phyloP scores from a whole-genome alignment of 2,329 filamentous ascomycete genomes.

The Uncinocarpus reesii region DNA sequence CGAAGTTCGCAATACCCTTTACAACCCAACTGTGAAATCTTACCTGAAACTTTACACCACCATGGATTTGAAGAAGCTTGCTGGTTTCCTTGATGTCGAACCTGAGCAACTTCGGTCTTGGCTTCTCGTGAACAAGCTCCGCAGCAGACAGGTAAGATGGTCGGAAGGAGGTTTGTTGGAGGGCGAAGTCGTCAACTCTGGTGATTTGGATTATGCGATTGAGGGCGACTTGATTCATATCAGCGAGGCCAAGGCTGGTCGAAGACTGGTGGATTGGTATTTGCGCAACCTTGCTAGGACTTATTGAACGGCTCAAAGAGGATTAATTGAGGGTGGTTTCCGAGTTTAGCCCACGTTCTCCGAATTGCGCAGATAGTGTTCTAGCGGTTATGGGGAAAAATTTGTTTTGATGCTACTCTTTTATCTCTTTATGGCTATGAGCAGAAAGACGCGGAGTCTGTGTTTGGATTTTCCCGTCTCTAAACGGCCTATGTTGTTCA shows the following conservation, averaged over 20 bases:
- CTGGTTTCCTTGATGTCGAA: constrained; percentile 91
- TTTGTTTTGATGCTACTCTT: background rate
- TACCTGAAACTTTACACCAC: constrained; percentile 99
- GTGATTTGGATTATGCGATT: constrained; percentile 93
- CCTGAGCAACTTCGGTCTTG: constrained; percentile 91
- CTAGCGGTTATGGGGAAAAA: background rate
- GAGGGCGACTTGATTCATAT: constrained; percentile 97
- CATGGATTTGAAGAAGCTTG: constrained; percentile 97
- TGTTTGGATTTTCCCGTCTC: background rate
- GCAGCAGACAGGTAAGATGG: constrained; percentile 93
- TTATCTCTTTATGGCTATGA: background rate
- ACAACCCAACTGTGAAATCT: constrained; percentile 92
- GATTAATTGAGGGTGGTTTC: background rate
- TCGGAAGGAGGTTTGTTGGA: constrained; percentile 80
- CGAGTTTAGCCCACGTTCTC: background rate
- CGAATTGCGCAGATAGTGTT: background rate
- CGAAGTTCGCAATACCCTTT: constrained; percentile 99
- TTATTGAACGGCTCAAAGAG: constrained; percentile 52
- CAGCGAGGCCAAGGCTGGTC: constrained; percentile 94
- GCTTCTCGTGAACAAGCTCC: constrained; percentile 96
- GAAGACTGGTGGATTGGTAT: constrained; percentile 98
- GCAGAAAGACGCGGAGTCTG: background rate
- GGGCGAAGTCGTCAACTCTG: constrained; percentile 83
- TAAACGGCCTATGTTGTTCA: too few relatives aligned
- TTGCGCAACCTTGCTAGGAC: constrained; percentile 90